phyloP scores from a whole-genome alignment of 1,284 basidiomycete species.

The Pseudozyma hubeiensis region DNA sequence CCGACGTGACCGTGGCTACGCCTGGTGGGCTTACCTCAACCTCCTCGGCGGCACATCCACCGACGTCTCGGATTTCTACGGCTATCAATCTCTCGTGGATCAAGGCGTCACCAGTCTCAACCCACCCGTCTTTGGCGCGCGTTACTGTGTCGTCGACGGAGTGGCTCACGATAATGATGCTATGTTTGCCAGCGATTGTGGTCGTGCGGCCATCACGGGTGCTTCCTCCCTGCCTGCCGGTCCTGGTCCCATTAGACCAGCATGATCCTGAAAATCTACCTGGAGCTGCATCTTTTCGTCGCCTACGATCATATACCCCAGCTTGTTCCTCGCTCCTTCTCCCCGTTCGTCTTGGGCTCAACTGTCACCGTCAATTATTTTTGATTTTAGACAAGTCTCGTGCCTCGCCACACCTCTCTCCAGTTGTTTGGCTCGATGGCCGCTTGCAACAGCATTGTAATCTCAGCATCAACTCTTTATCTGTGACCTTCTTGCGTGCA shows the following conservation, averaged over 20 bases:
- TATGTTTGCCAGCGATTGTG: conserved; percentile 47
- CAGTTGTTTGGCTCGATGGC: no score
- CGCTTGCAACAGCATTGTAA: no score
- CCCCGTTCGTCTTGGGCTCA: no score
- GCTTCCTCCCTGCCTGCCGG: conserved; percentile 9
- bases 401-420: no score
- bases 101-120: conserved; percentile 9
- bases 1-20: conserved; percentile 55
- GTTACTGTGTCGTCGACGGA: conserved; percentile 23
- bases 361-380: no score
- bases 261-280: background rate
- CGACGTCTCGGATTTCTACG: conserved; percentile 45
- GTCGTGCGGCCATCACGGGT: conserved; percentile 34
- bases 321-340: no score
- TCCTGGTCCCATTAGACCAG: conserved; percentile 22
- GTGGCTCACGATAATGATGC: conserved; percentile 30
- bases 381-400: no score
- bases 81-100: conserved; percentile 14
- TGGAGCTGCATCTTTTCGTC: background rate
- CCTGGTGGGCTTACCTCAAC: conserved; percentile 58
- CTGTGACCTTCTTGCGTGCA: no score
- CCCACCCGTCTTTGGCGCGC: conserved; percentile 15
- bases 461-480: no score
- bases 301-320: background rate
- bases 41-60: conserved; percentile 48